Evolutionary conservation across 345 rosid genomes (phyloP).

Genomic region (Citrus trifoliata): DNA sequence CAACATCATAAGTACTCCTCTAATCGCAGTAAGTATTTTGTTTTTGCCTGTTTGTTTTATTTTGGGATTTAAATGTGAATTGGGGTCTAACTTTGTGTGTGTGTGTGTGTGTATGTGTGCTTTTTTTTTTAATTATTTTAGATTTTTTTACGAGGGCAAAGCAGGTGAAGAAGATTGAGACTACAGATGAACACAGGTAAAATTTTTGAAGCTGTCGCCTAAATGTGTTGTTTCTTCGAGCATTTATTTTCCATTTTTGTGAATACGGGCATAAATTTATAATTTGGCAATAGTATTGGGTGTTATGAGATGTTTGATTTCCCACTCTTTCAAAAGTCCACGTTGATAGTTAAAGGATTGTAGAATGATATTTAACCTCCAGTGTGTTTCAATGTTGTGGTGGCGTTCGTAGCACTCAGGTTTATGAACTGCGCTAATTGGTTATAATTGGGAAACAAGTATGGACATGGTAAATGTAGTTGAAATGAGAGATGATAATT

Average conservation of each 20-base stretch:
- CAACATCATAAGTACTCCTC: constrained; percentile 21
- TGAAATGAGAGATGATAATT: not conserved
- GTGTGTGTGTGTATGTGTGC: not conserved
- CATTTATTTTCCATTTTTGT: too few relatives aligned
- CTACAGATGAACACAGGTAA: constrained; percentile 78
- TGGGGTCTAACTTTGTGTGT: constrained; percentile 6
- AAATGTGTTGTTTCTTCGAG: not conserved
- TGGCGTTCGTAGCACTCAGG: not conserved
- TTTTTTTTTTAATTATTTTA: constrained; percentile 13
- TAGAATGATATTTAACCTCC: not conserved
- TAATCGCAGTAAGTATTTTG: constrained; percentile 42
- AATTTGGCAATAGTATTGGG: not conserved
- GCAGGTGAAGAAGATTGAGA: constrained; percentile 62
- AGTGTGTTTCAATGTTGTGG: not conserved
- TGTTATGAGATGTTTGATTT: not conserved
- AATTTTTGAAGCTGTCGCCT: not conserved
- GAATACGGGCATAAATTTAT: not conserved
- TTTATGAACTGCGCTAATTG: not conserved
- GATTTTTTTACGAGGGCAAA: constrained; percentile 76
- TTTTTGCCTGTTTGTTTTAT: constrained; percentile 7
- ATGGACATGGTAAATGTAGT: not conserved
- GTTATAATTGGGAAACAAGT: not conserved
- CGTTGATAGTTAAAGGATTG: not conserved
- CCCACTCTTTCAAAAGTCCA: not conserved
- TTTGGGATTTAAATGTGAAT: not conserved